Evolutionary conservation across 164 flowering plant genomes (phyloP).

Genomic region (Euptelea pleiosperma): DNA sequence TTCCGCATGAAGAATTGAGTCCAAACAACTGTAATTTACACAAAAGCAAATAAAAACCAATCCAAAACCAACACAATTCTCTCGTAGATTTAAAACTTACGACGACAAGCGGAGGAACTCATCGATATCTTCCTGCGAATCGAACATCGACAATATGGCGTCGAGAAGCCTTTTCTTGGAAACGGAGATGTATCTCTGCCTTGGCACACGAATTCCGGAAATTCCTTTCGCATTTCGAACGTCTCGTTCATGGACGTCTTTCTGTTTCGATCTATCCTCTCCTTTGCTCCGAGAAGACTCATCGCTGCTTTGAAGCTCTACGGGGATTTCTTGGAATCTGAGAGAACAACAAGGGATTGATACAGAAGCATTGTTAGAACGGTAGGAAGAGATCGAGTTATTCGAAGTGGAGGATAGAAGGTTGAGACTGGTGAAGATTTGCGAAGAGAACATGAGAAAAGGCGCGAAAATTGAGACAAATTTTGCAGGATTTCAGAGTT

Average conservation of each 20-base stretch:
- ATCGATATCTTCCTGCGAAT: slow-evolving; percentile 31
- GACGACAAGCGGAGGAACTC: slow-evolving; percentile 56
- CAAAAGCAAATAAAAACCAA: not conserved
- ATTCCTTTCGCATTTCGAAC: slow-evolving; percentile 15
- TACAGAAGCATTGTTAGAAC: slow-evolving; percentile 3
- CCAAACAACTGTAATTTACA: slow-evolving; percentile 58
- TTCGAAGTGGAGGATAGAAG: slow-evolving; percentile 3
- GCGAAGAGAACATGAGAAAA: slow-evolving; percentile 13
- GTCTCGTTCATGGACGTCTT: not conserved
- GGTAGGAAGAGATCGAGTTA: not conserved
- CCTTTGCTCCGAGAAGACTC: slow-evolving; percentile 4
- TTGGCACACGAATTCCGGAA: slow-evolving; percentile 61
- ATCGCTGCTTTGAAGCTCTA: not conserved
- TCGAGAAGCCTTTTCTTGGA: slow-evolving; percentile 62
- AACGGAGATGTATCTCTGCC: slow-evolving; percentile 59
- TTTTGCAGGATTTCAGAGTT: not conserved
- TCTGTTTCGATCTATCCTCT: not conserved
- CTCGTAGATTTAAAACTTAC: too few relatives aligned
- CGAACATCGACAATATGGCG: slow-evolving; percentile 46
- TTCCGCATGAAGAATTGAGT: slow-evolving; percentile 85
- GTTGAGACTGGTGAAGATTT: slow-evolving; percentile 8
- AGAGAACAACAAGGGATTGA: slow-evolving; percentile 10
- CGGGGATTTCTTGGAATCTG: slow-evolving; percentile 11
- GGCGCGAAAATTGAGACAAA: not conserved
- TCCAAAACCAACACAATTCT: not conserved